These are phyloP conservation scores for Stagonosporopsis cucurbitacearum DNA, from an alignment of 2,329 filamentous ascomycete species.

Conservation along the genomic window DNA sequence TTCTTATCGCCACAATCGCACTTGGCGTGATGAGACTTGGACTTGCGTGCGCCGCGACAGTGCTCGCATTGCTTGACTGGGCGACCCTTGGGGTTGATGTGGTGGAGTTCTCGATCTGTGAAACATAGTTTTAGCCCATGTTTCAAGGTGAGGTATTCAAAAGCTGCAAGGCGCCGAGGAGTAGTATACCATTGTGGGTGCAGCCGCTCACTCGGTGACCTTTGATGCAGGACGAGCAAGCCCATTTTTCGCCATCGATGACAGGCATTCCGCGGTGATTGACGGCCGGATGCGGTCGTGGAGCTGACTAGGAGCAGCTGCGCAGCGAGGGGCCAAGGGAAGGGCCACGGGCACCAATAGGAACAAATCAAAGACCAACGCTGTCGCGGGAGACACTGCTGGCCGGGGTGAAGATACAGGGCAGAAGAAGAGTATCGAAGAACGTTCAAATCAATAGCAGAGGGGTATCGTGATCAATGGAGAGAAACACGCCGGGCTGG, in stretches of 20 bases:
- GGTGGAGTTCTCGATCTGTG: slow-evolving; percentile 85
- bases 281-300: slow-evolving; percentile 47
- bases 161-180: slow-evolving; percentile 12
- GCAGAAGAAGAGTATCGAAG: slow-evolving; percentile 22
- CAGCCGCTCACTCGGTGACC: slow-evolving; percentile 99
- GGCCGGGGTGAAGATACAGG: slow-evolving; percentile 29
- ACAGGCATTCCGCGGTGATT: slow-evolving; percentile 45
- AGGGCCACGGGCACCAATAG: slow-evolving; percentile 21
- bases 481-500: slow-evolving; percentile 31
- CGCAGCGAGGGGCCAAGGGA: slow-evolving; percentile 19
- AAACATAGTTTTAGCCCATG: slow-evolving; percentile 25
- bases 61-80: slow-evolving; percentile 98
- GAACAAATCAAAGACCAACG: slow-evolving; percentile 23
- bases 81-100: slow-evolving; percentile 97
- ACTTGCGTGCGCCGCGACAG: slow-evolving; percentile 95
- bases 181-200: slow-evolving; percentile 80
- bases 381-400: slow-evolving; percentile 23
- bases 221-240: slow-evolving; percentile 96
- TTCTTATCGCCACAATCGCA: slow-evolving; percentile 97
- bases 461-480: slow-evolving; percentile 46
- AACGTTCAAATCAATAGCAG: slow-evolving; percentile 36
- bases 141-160: slow-evolving; percentile 3
- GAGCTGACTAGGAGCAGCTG: slow-evolving; percentile 36
- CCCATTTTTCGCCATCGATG: slow-evolving; percentile 90
- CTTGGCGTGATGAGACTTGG: slow-evolving; percentile 90